phyloP scores from a whole-genome alignment of 163 green algal genomes.

The Scenedesmus sp. region DNA sequence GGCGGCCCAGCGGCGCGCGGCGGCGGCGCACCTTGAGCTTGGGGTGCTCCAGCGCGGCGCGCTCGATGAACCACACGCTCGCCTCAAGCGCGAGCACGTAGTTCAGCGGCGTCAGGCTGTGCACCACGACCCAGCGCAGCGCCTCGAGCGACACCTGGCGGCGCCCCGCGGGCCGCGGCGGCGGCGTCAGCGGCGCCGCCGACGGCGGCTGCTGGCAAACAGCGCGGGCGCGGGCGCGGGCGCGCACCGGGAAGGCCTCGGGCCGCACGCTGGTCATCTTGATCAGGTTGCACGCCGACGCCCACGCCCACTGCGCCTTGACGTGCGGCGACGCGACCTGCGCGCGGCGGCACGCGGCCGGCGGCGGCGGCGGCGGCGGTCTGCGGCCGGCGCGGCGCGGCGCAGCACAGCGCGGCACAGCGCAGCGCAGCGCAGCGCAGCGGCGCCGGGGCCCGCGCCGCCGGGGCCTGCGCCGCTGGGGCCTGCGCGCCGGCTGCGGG shows the following conservation, averaged over 20 bases:
- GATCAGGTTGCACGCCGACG: slow-evolving; percentile 80
- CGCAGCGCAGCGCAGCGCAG: slow-evolving; percentile 28
- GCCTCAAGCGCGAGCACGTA: slow-evolving; percentile 63
- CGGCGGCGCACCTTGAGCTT: slow-evolving; percentile 43
- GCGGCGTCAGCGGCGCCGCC: too few relatives aligned
- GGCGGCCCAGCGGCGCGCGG: neutral
- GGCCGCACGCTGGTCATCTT: slow-evolving; percentile 70
- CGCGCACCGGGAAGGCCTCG: slow-evolving; percentile 58
- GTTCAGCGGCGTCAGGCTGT: slow-evolving; percentile 65
- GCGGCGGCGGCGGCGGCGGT: neutral
- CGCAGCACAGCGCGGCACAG: neutral
- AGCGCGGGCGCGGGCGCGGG: neutral
- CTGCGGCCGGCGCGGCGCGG: neutral
- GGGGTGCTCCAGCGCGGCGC: slow-evolving; percentile 52
- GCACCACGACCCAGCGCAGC: slow-evolving; percentile 54
- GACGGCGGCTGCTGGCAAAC: too few relatives aligned
- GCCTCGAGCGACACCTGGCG: slow-evolving; percentile 51
- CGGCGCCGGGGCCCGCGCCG: too few relatives aligned
- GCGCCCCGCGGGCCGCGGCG: too few relatives aligned
- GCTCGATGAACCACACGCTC: slow-evolving; percentile 64
- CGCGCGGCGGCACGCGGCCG: neutral
- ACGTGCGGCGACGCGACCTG: slow-evolving; percentile 73
- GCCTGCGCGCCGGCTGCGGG: neutral
- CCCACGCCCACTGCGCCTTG: slow-evolving; percentile 78
- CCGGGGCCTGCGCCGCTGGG: too few relatives aligned